Evolutionary conservation across 1,139 yeast species (phyloP).

Genomic region (Pichia sp.): DNA sequence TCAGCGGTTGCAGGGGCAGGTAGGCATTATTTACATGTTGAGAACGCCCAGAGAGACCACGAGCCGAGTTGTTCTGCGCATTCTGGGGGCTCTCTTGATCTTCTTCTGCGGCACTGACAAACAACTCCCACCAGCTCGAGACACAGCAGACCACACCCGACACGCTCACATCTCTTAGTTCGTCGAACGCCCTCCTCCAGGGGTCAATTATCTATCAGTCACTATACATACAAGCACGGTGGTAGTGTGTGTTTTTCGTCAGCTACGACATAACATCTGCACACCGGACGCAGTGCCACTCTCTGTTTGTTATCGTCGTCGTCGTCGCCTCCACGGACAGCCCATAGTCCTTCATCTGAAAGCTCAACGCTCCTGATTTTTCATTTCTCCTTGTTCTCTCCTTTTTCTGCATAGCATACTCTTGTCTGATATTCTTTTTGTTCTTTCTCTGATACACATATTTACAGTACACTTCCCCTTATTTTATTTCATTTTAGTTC

Average conservation of each 20-base stretch:
- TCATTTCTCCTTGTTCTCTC: neutral
- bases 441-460: neutral
- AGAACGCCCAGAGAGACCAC: neutral
- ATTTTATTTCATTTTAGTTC: conserved; percentile 1
- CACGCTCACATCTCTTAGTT: neutral
- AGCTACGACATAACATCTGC: neutral
- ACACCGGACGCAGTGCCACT: neutral
- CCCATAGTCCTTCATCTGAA: too few species aligned
- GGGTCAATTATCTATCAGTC: neutral
- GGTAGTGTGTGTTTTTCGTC: neutral
- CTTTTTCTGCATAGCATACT: neutral
- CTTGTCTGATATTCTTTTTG: neutral
- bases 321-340: neutral
- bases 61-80: neutral
- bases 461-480: neutral
- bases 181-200: neutral
- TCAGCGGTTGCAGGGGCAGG: neutral
- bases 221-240: neutral
- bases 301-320: neutral
- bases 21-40: neutral
- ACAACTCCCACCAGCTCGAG: neutral
- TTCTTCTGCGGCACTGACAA: neutral
- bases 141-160: neutral
- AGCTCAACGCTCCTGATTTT: too few species aligned
- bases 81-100: neutral